Evolutionary conservation across 2,329 filamentous ascomycete genomes (phyloP), one percentile per base, ranked within the genome.

Genomic region (Pyricularia grisea): DNA sequence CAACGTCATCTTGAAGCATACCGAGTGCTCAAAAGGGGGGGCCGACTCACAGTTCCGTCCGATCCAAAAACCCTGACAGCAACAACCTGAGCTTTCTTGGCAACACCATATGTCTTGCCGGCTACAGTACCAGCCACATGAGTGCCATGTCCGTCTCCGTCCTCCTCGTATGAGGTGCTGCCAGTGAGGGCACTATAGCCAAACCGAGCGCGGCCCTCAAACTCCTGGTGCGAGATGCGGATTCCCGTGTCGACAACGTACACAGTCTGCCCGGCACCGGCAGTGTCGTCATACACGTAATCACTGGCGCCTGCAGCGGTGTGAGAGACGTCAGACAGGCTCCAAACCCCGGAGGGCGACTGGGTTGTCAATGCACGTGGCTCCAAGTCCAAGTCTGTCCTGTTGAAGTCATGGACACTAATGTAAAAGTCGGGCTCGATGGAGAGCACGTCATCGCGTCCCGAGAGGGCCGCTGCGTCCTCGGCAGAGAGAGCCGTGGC

Each of bases 201-300:
- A 70, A 83, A 82, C 11, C 75, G 80, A 23, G 86, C 87, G 70
- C 87, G 84, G 66, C 84, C 85, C 75, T 83, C 79, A 72, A 86
- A 88, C 74, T 88, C 83, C 65, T 76, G 74, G 77, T 91, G 89
- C 7, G 81, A 79, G 58, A 79, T 78, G 69, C 79, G 79, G 75
- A 91, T 86, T 72, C 89, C 89, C 9, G 88, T 90, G 77, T 91
- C 89, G 60, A 91, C 83, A 28, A 91, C 78, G 75, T 87, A 91
- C 31, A 83, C 84, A 31, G 84, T 88, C 72, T 86, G 84, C n/a
- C 84, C 85, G 71, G 81, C 70, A 42, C 86, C 86, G 23, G 82
- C 83, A 12, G 79, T 80, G 69, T 78, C 77, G 74, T 88, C 85
- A 71, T 86, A 88, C 68, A 84, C 73, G 74, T 87, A 88, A 68